Evolutionary conservation across 2,329 filamentous ascomycete genomes (phyloP).

Genomic region (Sporothrix variecibatus): DNA sequence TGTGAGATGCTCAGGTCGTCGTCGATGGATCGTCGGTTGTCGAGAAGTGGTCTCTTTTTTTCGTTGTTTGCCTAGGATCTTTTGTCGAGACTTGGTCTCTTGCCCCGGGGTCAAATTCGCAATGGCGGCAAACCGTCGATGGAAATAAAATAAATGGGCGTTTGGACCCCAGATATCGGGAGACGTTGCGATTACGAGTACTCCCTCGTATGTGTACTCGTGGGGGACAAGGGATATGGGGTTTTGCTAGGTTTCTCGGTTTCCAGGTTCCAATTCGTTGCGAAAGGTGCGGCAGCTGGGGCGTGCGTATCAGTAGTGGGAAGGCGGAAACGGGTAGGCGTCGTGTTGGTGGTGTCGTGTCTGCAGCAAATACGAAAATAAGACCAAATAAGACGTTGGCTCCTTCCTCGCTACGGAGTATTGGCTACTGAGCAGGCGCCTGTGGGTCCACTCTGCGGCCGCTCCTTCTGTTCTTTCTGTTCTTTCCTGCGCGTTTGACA

Average conservation of each 20-base stretch:
- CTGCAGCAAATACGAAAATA: background rate
- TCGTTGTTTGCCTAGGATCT: background rate
- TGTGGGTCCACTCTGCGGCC: background rate
- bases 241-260: background rate
- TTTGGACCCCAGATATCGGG: slow-evolving; percentile 16
- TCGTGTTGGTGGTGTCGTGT: background rate
- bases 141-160: background rate
- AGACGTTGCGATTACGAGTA: slow-evolving; percentile 25
- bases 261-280: background rate
- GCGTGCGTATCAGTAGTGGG: too few relatives aligned
- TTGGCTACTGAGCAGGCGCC: background rate
- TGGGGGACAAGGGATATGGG: background rate
- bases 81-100: background rate
- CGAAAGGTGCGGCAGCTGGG: background rate
- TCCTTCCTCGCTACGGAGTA: background rate
- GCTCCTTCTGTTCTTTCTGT: background rate
- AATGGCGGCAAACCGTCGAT: slow-evolving; percentile 5
- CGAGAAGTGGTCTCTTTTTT: background rate
- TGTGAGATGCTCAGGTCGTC: background rate
- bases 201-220: too few relatives aligned
- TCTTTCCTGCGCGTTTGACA: background rate
- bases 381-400: background rate
- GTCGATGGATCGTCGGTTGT: background rate
- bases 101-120: background rate
- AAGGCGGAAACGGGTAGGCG: background rate